These are phyloP conservation scores for Neckera pumila DNA, from an alignment of 225 moss, liverwort and hornwort species.

Conservation along the genomic window DNA sequence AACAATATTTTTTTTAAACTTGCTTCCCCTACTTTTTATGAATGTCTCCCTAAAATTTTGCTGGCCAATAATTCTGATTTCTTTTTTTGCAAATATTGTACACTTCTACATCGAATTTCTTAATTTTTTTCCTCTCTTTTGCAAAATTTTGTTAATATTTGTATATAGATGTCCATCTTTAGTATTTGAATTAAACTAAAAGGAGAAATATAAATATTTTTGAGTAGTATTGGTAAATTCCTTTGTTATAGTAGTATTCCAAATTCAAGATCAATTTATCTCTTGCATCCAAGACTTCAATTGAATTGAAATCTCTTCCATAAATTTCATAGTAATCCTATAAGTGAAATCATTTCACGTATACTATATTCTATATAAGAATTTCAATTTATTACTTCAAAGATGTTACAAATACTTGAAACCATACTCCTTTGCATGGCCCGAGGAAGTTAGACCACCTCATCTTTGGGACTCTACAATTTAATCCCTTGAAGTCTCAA, in stretches of 20 bases:
- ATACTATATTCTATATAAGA: not conserved
- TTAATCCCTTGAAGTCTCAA: rapidly evolving
- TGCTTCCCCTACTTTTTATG: rapidly evolving
- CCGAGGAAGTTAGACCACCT: rapidly evolving
- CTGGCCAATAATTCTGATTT: rapidly evolving
- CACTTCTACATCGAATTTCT: not conserved
- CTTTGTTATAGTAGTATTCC: rapidly evolving
- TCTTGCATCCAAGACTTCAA: not conserved
- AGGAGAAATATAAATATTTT: not conserved
- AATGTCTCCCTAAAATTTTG: not conserved
- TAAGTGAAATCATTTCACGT: not conserved
- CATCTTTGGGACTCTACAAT: not conserved
- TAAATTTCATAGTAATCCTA: too few relatives aligned
- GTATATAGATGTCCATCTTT: not conserved
- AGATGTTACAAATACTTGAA: too few relatives aligned
- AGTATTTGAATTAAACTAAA: not conserved
- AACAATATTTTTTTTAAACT: rapidly evolving
- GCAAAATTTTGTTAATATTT: not conserved
- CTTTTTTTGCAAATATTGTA: not conserved
- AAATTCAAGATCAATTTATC: not conserved
- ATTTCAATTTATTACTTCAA: not conserved
- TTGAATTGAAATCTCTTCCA: not conserved
- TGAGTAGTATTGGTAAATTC: not conserved
- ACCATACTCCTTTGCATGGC: not conserved
- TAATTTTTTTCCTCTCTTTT: not conserved